phyloP scores from a whole-genome alignment of 2,329 filamentous ascomycete species.

The Verticillium nonalfalfae region DNA sequence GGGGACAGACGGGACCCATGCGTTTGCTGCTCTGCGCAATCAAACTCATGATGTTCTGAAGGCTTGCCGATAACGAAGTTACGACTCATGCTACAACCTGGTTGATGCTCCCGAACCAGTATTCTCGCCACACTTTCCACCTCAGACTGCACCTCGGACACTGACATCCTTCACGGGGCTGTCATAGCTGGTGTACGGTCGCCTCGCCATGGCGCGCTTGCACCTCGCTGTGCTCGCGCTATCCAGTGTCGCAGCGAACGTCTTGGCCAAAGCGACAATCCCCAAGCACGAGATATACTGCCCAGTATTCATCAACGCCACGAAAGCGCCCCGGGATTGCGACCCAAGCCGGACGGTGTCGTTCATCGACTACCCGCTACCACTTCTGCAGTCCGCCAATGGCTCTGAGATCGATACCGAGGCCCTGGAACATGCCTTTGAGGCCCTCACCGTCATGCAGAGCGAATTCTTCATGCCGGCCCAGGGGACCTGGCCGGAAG shows the following conservation, averaged over 20 bases:
- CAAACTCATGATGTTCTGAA: background rate
- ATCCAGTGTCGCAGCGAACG: background rate
- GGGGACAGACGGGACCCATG: background rate
- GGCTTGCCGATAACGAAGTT: background rate
- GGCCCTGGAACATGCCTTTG: constrained; percentile 44
- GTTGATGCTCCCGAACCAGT: background rate
- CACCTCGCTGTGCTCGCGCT: background rate
- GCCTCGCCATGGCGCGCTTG: background rate
- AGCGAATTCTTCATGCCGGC: constrained; percentile 69
- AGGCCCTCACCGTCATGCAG: constrained; percentile 71
- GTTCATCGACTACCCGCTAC: constrained; percentile 4
- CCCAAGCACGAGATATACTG: constrained; percentile 2
- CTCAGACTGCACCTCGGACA: background rate
- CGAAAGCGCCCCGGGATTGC: constrained; percentile 5
- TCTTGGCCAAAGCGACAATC: constrained; percentile 1
- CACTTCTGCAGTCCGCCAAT: background rate
- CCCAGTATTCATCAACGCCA: constrained; percentile 11
- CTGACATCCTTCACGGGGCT: background rate
- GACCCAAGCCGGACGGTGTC: constrained; percentile 3
- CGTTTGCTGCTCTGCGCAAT: background rate
- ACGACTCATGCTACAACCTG: background rate
- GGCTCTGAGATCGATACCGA: constrained; percentile 8
- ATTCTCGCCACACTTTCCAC: background rate
- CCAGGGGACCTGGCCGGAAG: constrained; percentile 74
- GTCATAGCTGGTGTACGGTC: background rate